phyloP scores from a whole-genome alignment of 306 rosid genomes.

The Castanopsis chinensis region DNA sequence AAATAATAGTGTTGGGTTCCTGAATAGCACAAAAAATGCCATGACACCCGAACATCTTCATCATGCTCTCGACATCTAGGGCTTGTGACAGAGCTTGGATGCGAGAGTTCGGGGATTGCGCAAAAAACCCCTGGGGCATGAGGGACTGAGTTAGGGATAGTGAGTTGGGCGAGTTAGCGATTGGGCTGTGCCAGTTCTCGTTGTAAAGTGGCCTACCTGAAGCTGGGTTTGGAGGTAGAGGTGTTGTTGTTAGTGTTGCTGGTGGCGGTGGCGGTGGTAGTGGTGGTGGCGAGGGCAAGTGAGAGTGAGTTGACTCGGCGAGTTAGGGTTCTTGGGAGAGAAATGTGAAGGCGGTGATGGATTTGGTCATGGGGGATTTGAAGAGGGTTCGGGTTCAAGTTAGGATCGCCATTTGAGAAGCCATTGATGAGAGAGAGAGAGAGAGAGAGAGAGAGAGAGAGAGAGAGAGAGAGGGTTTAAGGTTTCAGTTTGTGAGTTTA shows the following conservation, averaged over 20 bases:
- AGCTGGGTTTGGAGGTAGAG: conserved; percentile 90
- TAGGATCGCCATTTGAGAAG: conserved; percentile 72
- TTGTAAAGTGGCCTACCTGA: conserved; percentile 75
- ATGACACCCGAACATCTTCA: conserved; percentile 52
- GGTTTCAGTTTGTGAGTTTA: no score
- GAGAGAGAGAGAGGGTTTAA: no score
- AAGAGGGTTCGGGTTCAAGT: conserved; percentile 46
- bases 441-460: no score
- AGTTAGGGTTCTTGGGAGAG: conserved; percentile 71
- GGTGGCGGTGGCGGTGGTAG: neutral
- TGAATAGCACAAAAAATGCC: no score
- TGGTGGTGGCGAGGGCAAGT: no score
- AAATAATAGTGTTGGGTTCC: no score
- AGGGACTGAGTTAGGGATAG: conserved; percentile 22
- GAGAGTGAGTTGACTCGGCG: conserved; percentile 33
- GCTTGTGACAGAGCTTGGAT: conserved; percentile 34
- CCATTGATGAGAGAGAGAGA: conserved; percentile 40
- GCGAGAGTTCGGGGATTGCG: conserved; percentile 29
- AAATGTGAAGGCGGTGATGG: conserved; percentile 59
- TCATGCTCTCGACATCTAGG: conserved; percentile 40
- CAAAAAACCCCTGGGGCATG: conserved; percentile 32
- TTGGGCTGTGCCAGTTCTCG: conserved; percentile 74
- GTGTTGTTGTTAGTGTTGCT: conserved; percentile 22
- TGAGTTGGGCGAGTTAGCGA: neutral
- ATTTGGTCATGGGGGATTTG: conserved; percentile 28